phyloP scores from a whole-genome alignment of 345 rosid species.

The Citropsis articulata region DNA sequence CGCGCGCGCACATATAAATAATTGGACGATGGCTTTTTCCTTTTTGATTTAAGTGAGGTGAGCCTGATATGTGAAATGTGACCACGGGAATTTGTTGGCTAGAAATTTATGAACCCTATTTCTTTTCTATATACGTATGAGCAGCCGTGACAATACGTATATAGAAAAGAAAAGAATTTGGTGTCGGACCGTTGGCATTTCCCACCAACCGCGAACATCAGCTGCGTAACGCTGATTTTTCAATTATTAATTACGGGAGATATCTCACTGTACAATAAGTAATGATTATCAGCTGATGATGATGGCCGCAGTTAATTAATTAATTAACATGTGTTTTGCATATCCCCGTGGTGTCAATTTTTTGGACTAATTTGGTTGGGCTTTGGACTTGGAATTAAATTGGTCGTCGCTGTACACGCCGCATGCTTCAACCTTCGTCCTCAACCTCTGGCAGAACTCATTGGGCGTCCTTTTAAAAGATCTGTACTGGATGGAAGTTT shows the following conservation, averaged over 20 bases:
- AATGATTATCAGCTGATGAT: not conserved
- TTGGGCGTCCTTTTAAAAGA: too few relatives aligned
- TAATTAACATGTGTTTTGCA: not conserved
- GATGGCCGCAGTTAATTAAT: not conserved
- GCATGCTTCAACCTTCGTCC: too few relatives aligned
- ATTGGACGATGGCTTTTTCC: too few relatives aligned
- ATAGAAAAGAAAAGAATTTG: not conserved
- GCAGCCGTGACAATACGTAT: not conserved
- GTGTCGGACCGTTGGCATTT: not conserved
- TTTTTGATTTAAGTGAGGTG: not conserved
- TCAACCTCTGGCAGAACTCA: not conserved
- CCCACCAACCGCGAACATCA: not conserved
- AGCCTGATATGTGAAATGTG: not conserved
- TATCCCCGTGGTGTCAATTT: not conserved
- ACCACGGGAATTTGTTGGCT: not conserved
- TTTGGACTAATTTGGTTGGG: slow-evolving; percentile 13
- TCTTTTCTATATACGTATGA: too few relatives aligned
- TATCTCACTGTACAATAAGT: not conserved
- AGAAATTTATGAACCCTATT: too few relatives aligned
- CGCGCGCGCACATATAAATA: too few relatives aligned
- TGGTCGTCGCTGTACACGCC: too few relatives aligned
- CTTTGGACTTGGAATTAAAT: not conserved
- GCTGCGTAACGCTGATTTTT: not conserved
- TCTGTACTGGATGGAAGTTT: too few relatives aligned
- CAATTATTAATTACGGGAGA: not conserved